Percentiles rank a stretch among this genome's conserved stretches.
Evolutionary conservation across 2,329 filamentous ascomycete genomes (phyloP).

Genomic region (Clonostachys rhizophaga): DNA sequence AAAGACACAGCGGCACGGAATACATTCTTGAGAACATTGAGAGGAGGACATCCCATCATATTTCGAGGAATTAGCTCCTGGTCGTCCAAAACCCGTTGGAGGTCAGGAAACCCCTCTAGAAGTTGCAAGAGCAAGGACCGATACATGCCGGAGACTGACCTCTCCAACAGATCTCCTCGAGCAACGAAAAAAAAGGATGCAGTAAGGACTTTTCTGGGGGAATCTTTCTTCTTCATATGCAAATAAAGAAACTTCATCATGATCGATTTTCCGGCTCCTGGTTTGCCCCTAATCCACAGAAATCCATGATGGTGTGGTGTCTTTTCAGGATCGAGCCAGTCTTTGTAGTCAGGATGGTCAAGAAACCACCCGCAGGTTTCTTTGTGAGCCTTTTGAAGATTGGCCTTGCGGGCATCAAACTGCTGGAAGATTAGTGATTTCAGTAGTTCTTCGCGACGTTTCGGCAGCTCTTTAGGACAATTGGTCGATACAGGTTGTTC

Average conservation of each 20-base stretch:
- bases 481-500: too few species aligned
- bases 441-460: too few species aligned
- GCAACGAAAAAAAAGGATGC: slow-evolving; percentile 48
- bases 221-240: not conserved
- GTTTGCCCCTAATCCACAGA: slow-evolving; percentile 4
- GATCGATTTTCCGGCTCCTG: slow-evolving; percentile 4
- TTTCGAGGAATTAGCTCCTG: not conserved
- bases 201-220: not conserved
- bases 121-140: slow-evolving; percentile 42
- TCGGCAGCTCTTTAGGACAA: slow-evolving; percentile 1
- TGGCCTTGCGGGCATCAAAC: slow-evolving; percentile 5
- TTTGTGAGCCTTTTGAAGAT: slow-evolving; percentile 4
- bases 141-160: slow-evolving; percentile 34
- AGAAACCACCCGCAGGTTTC: slow-evolving; percentile 13
- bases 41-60: not conserved
- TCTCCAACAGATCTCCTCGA: slow-evolving; percentile 24
- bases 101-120: slow-evolving; percentile 14
- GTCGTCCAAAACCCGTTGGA: slow-evolving; percentile 17
- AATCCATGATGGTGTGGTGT: not conserved
- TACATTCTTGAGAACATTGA: not conserved
- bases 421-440: slow-evolving; percentile 6
- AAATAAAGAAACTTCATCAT: slow-evolving; percentile 4
- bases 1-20: not conserved
- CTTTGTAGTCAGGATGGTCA: slow-evolving; percentile 1
- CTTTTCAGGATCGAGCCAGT: slow-evolving; percentile 3